Base-by-base conservation (phyloP, 2,329 filamentous ascomycete species). In the Penicillium sumatraense region DNA sequence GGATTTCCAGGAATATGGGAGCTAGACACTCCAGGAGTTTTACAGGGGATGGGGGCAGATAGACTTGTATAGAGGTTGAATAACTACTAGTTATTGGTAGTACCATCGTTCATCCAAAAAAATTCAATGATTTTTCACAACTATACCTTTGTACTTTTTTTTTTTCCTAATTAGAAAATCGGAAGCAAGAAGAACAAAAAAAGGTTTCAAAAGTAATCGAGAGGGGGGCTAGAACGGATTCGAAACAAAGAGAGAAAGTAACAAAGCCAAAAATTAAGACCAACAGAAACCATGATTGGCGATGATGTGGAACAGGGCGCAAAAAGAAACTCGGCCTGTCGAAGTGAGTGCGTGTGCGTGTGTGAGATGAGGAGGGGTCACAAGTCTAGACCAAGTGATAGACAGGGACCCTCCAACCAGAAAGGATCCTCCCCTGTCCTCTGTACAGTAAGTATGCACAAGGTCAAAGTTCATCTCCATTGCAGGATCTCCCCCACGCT, bases 321-420 rank as follows among this genome's bases (percentile, higher is more conserved):
- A 31, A 20, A 38, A 42, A 48, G n/a, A 40, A 44, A 44, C 21
- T 24, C 38, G 21, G 13, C n/a, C n/a, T n/a, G n/a, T n/a, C n/a
- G n/a, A n/a, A n/a, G n/a, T n/a, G n/a, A n/a, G n/a, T n/a, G n/a
- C n/a, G n/a, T n/a, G n/a, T n/a, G n/a, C n/a, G 29, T 23, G 36
- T 29, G 42, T 44, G 42, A n/a, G n/a, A n/a, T n/a, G n/a, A n/a
- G 16, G 42, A 31, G 42, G 42, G 26, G 26, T n/a, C 21, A n/a
- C 18, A 13, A 49, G 31, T 63, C 61, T 62, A 63, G 59, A 63
- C 48, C 54, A 47, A 60, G 20, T 56, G 51, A 61, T 61, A 46
- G 53, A 40, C 60, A 61, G 50, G 47, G 53, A 42, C 51, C 41
- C 42, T 44, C 14, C 29, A 31, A 31, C 29, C 29, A n/a, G 11